Base-by-base conservation (phyloP, 352 stramenopile genomes). In the Phytopythium sindhum region DNA sequence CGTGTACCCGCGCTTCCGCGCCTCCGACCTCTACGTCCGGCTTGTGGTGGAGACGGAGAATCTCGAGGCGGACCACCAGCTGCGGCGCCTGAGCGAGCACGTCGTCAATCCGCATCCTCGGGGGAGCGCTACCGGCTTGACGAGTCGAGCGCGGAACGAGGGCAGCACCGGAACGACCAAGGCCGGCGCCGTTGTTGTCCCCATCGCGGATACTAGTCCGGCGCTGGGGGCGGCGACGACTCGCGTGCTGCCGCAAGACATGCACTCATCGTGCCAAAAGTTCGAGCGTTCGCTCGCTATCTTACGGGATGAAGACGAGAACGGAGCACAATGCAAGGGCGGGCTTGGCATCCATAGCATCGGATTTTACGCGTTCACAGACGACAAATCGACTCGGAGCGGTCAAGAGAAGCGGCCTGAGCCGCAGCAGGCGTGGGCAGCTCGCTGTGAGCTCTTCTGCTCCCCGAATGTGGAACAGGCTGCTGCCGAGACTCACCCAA, bases 41-140 rank as follows among this genome's bases (percentile, higher is more conserved):
- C 71, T 88, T 2, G 72, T 93, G 2, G 80, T 91, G 35, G 84
- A 93, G 69, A 80, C 75, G 1, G 84, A 91, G 53, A 80, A 89
- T 60, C 64, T 93, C 9, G 80, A 89, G 63, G 77, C 77, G 0
- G 81, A 93, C 39, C 69, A 69, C 5, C 82, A 88, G 57, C 69
- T 91, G 24, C 73, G 82, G 17, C 72, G 80, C 1, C 67, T 91
- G 14, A 91, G 82, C 39, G 80, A 91, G 48, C 80, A 91, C 26
- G 77, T 89, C 39, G 67, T 55, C 14, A 88, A 77, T 17, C 45
- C 45, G n/a, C n/a, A 14, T 6, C 33, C 33, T 39, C 33, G 33
- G 1, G 33, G 33, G 33, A 39, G 33, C 14, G 33, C 33, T 10
- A 10, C 33, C 7, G 33, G 33, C 33, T 39, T 39, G 33, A 39